Base-by-base conservation (phyloP, 768 basidiomycete genomes). In the Hortiboletus campestris region DNA sequence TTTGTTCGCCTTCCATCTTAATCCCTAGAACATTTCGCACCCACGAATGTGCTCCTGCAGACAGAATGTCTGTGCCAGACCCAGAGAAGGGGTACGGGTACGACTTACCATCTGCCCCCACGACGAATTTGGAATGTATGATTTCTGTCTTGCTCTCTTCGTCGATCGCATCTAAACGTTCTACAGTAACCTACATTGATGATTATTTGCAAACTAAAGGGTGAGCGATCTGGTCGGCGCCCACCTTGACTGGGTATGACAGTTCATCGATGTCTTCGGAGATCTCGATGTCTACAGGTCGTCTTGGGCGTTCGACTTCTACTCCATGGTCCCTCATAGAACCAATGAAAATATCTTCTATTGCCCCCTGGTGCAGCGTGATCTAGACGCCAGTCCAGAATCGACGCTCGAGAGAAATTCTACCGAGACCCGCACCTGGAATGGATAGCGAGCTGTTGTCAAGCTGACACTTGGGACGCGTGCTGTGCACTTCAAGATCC, bases 401-500 rank as follows among this genome's bases (percentile, higher is more conserved):
- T 46, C 13, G n/a, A 46, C 36, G 36, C n/a, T 11, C 43, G 19
- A 34, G 36, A 14, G n/a, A 19, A 31, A 10, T 13, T 19, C 10
- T 39, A 17, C 17, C 28, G 14, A 35, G 29, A n/a, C 42, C 29
- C 57, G 51, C 55, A 84, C 88, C 74, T 87, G 86, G 56, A 87
- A 90, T 12, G 86, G 87, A 69, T 80, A 91, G 19, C 87, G 79
- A 2, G 87, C 86, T 22, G 78, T 79, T 3, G 81, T 74, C 1
- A 84, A 82, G 6, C 78, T 80, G 25, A 89, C 77, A 63, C 87
- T 84, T 16, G 84, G 75, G 2, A 79, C 80, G 14, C 85, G 81
- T 42, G 84, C 81, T 9, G 83, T 84, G 17, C 85, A 75, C 86
- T 89, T 61, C 0, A 29, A 34, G 25, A 51, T 31, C 20, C 54